Percentiles rank a stretch among this genome's conserved stretches.
Conservation (phyloP, 768 basidiomycete genomes). For the Psilocybe azurescens region DNA sequence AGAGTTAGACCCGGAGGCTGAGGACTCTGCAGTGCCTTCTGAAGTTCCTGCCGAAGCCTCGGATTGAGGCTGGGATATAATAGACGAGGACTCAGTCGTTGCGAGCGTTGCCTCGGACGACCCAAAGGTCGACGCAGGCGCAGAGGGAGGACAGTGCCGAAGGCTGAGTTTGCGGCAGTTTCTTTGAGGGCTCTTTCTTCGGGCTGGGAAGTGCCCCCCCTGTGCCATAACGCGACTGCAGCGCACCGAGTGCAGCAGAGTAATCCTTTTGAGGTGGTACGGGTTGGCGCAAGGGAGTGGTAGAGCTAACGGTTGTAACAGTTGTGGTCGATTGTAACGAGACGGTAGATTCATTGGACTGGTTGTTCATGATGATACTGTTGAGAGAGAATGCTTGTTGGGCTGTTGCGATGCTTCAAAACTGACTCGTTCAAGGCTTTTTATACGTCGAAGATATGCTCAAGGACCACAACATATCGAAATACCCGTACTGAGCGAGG, state of each 20-base stretch:
- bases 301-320: slow-evolving; percentile 29
- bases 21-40: not conserved
- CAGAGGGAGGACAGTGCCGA: not conserved
- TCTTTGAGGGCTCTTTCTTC: slow-evolving; percentile 31
- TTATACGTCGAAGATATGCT: slow-evolving; percentile 2
- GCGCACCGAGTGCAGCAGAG: slow-evolving; percentile 37
- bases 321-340: slow-evolving; percentile 32
- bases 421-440: not conserved
- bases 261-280: slow-evolving; percentile 38
- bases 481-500: not conserved
- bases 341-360: slow-evolving; percentile 21
- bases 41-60: not conserved
- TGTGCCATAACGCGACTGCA: slow-evolving; percentile 43
- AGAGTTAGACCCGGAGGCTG: slow-evolving; percentile 5
- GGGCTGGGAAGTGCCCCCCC: slow-evolving; percentile 32
- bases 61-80: not conserved
- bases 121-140: not conserved
- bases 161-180: slow-evolving; percentile 20
- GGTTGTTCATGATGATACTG: slow-evolving; percentile 10
- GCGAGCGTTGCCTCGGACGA: slow-evolving; percentile 1
- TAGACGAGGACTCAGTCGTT: not conserved
- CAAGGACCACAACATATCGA: not conserved
- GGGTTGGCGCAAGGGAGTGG: slow-evolving; percentile 17
- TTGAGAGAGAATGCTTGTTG: not conserved
- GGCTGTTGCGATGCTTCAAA: not conserved